Conservation (phyloP, 1,139 yeast genomes). For the Geotrichum siamense region DNA sequence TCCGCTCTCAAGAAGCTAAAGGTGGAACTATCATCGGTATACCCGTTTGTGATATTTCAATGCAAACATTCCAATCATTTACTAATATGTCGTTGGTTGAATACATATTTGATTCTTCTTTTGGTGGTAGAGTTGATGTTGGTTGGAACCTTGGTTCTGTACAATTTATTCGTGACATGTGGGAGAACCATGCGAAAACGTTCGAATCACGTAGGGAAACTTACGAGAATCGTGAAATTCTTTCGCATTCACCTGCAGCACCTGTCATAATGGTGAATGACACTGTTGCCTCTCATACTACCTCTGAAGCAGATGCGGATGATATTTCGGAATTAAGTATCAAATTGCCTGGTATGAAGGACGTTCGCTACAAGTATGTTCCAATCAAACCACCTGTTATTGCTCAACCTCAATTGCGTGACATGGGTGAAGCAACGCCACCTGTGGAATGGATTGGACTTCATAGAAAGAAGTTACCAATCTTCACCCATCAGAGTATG, state of each 20-base stretch:
- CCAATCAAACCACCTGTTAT: conserved; percentile 72
- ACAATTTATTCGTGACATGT: conserved; percentile 88
- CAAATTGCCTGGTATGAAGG: conserved; percentile 23
- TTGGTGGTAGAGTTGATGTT: conserved; percentile 85
- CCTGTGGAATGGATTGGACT: conserved; percentile 97
- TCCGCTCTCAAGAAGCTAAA: conserved; percentile 49
- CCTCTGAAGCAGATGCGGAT: background rate
- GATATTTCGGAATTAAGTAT: conserved; percentile 13
- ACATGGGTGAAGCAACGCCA: conserved; percentile 94
- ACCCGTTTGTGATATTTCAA: conserved; percentile 66
- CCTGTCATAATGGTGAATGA: background rate
- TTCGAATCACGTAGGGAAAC: conserved; percentile 43
- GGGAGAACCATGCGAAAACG: conserved; percentile 64
- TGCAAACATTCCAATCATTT: conserved; percentile 63
- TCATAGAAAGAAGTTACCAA: conserved; percentile 78
- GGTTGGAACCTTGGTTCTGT: conserved; percentile 92
- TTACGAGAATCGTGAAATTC: conserved; percentile 21
- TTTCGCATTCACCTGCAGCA: background rate
- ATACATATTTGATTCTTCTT: conserved; percentile 58
- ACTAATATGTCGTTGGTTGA: conserved; percentile 45
- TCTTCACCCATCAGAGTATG: conserved; percentile 71
- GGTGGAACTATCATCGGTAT: conserved; percentile 79
- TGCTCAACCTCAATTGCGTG: conserved; percentile 82
- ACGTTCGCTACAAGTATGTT: conserved; percentile 43
- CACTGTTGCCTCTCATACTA: background rate